Evolutionary conservation across 208 protist species (phyloP).

Genomic region (Acanthamoeba rhysodes): DNA sequence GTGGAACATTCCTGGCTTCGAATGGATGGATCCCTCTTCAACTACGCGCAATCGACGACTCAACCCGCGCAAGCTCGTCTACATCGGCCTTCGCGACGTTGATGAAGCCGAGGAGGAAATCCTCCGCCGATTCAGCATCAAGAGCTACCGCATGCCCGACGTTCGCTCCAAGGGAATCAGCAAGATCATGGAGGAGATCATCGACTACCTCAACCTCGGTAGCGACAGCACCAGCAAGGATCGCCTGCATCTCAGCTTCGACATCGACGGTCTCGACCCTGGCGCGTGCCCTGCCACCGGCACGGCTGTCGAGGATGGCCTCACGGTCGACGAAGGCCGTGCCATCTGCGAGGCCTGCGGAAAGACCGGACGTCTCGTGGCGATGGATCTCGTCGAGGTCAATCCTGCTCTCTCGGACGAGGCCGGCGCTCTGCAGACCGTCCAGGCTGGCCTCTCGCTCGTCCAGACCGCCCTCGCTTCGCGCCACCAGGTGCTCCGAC

Average conservation of each 20-base stretch:
- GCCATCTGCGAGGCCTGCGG: slow-evolving; percentile 86
- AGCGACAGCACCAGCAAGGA: slow-evolving; percentile 78
- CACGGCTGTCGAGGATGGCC: slow-evolving; percentile 88
- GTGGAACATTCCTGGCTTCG: slow-evolving; percentile 84
- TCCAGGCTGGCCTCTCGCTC: slow-evolving; percentile 86
- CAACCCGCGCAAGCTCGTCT: slow-evolving; percentile 88
- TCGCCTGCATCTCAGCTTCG: slow-evolving; percentile 90
- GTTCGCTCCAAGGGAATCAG: slow-evolving; percentile 86
- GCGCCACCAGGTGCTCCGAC: slow-evolving; percentile 51
- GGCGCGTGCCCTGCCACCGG: slow-evolving; percentile 88
- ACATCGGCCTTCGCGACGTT: slow-evolving; percentile 90
- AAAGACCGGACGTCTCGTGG: slow-evolving; percentile 87
- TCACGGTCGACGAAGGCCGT: slow-evolving; percentile 88
- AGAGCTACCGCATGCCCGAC: slow-evolving; percentile 67
- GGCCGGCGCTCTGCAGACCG: slow-evolving; percentile 82
- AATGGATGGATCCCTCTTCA: slow-evolving; percentile 76
- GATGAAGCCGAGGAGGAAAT: slow-evolving; percentile 89
- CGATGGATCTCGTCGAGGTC: slow-evolving; percentile 90
- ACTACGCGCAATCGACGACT: slow-evolving; percentile 79
- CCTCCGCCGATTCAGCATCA: slow-evolving; percentile 87
- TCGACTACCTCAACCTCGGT: slow-evolving; percentile 86
- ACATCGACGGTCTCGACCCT: slow-evolving; percentile 91
- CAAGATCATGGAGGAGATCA: slow-evolving; percentile 86
- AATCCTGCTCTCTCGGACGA: slow-evolving; percentile 88
- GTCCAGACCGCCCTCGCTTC: slow-evolving; percentile 84